Conservation (phyloP, 768 basidiomycete genomes). For the Calocybe gangraenosa region DNA sequence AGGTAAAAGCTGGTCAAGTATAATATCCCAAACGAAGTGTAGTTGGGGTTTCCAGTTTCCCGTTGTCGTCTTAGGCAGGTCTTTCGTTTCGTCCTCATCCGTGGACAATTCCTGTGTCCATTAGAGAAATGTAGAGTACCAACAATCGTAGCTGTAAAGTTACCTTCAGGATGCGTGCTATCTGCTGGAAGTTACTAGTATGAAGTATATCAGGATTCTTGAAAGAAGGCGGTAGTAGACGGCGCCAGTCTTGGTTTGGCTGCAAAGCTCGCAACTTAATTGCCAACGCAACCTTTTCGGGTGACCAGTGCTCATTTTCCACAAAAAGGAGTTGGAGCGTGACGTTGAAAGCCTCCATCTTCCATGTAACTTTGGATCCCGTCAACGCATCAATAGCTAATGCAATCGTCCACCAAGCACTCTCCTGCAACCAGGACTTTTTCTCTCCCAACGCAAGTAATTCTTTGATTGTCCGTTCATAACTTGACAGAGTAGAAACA, state of each 20-base stretch:
- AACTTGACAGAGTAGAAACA: slow-evolving; percentile 57
- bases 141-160: slow-evolving; percentile 5
- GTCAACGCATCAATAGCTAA: slow-evolving; percentile 59
- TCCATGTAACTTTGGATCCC: slow-evolving; percentile 65
- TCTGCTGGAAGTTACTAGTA: slow-evolving; percentile 61
- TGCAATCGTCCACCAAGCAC: slow-evolving; percentile 80
- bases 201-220: slow-evolving; percentile 68
- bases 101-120: slow-evolving; percentile 47
- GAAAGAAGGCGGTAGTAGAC: slow-evolving; percentile 66
- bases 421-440: slow-evolving; percentile 90
- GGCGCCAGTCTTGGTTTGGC: slow-evolving; percentile 66
- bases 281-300: slow-evolving; percentile 83
- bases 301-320: slow-evolving; percentile 65
- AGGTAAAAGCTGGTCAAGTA: slow-evolving; percentile 73
- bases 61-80: slow-evolving; percentile 42
- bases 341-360: slow-evolving; percentile 51
- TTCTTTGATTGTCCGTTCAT: slow-evolving; percentile 50
- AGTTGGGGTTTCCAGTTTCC: slow-evolving; percentile 85
- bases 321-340: slow-evolving; percentile 51
- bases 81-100: slow-evolving; percentile 51
- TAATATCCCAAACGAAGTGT: slow-evolving; percentile 87
- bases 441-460: slow-evolving; percentile 70
- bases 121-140: slow-evolving; percentile 2
- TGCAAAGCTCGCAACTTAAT: slow-evolving; percentile 61
- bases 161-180: slow-evolving; percentile 83